Evolutionary conservation across 257 asterid genomes (phyloP).

Genomic region (Vinca minor): DNA sequence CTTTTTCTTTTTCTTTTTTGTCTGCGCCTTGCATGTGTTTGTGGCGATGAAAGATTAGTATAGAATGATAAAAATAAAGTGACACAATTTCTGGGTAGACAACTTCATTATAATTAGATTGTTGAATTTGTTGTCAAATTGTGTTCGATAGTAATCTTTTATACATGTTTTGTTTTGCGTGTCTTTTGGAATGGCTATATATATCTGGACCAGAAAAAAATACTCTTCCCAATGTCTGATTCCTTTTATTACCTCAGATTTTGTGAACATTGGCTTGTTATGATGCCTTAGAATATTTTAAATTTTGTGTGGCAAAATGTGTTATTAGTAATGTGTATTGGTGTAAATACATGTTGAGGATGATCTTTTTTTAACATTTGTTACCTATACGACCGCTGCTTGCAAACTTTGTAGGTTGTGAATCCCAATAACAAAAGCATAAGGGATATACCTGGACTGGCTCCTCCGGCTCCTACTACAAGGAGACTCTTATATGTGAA

Average conservation of each 20-base stretch:
- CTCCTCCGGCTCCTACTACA: conserved; percentile 89
- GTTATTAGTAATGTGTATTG: too few species aligned
- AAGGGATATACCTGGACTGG: conserved; percentile 90
- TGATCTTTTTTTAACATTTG: not conserved
- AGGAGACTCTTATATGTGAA: conserved; percentile 64
- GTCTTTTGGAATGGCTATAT: not conserved
- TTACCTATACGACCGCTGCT: not conserved
- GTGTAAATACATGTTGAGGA: not conserved
- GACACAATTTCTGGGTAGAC: conserved; percentile 1
- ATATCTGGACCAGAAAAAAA: too few species aligned
- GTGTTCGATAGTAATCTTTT: too few species aligned
- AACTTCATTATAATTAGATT: not conserved
- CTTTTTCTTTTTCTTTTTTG: too few species aligned
- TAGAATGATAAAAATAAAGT: not conserved
- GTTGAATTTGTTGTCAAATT: not conserved
- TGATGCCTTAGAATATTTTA: too few species aligned
- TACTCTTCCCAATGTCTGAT: too few species aligned
- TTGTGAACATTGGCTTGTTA: too few species aligned
- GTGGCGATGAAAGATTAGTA: not conserved
- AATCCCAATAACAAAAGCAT: conserved; percentile 76
- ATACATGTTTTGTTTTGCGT: too few species aligned
- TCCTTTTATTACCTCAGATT: too few species aligned
- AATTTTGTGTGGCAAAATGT: too few species aligned
- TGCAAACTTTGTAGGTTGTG: conserved; percentile 51
- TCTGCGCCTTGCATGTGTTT: too few species aligned